These are phyloP conservation scores for Alternaria burnsii DNA, from an alignment of 2,329 filamentous ascomycete genomes.

Conservation along the genomic window DNA sequence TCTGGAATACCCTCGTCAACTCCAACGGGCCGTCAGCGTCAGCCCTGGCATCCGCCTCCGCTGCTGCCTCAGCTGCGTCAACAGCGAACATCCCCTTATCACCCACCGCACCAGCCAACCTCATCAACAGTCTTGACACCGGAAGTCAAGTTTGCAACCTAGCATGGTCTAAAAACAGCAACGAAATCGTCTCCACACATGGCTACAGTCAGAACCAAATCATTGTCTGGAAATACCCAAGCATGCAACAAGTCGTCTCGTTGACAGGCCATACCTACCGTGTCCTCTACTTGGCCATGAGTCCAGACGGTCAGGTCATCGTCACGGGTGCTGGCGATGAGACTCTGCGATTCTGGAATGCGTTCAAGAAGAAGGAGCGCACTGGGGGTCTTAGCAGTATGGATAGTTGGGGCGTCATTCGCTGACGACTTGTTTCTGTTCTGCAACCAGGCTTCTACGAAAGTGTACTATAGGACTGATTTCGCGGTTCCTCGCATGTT, in stretches of 20 bases:
- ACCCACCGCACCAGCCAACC: conserved; percentile 52
- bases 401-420: conserved; percentile 84
- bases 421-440: conserved; percentile 52
- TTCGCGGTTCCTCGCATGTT: neutral
- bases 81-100: conserved; percentile 42
- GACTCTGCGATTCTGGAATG: conserved; percentile 95
- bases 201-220: conserved; percentile 99
- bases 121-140: conserved; percentile 85
- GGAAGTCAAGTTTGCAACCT: conserved; percentile 99
- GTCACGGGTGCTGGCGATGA: conserved; percentile 97
- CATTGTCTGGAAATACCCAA: conserved; percentile 98
- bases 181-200: conserved; percentile 96
- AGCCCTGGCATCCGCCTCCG: conserved; percentile 51
- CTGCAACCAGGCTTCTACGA: conserved; percentile 7
- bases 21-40: conserved; percentile 55
- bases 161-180: conserved; percentile 96
- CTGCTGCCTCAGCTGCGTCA: conserved; percentile 44
- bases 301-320: conserved; percentile 90
- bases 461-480: conserved; percentile 13
- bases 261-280: conserved; percentile 96
- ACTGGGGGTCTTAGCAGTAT: conserved; percentile 66
- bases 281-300: conserved; percentile 96
- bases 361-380: conserved; percentile 84
- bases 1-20: conserved; percentile 94
- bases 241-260: conserved; percentile 95